phyloP scores from a whole-genome alignment of 176 grass and related monocot genomes.

The Eremochloa ophiuroides region DNA sequence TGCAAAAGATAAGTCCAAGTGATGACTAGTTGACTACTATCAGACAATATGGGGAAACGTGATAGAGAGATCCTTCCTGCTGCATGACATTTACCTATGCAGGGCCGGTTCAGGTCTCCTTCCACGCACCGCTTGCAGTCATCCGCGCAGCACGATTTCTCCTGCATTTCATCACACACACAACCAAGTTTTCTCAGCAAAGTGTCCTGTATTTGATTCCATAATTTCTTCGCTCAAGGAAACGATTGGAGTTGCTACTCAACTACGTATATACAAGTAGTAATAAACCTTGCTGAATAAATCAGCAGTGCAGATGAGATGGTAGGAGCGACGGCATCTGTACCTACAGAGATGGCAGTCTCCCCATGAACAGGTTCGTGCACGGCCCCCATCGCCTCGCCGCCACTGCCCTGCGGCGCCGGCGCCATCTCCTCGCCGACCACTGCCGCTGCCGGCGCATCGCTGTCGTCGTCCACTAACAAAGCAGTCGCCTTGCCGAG shows the following conservation, averaged over 20 bases:
- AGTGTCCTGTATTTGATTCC: background rate
- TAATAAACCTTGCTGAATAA: no score
- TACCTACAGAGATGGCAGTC: constrained; percentile 72
- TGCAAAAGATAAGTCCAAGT: constrained; percentile 18
- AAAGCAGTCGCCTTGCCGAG: background rate
- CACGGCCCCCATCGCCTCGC: constrained; percentile 50
- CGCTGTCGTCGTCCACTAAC: background rate
- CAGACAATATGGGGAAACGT: background rate
- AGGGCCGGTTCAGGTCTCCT: constrained; percentile 44
- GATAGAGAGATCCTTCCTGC: background rate
- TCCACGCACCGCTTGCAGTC: constrained; percentile 45
- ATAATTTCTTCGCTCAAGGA: background rate
- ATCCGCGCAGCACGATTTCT: constrained; percentile 60
- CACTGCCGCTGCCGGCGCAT: background rate
- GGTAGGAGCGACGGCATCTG: background rate
- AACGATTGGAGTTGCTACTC: background rate
- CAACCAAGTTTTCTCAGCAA: background rate
- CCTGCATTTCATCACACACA: constrained; percentile 36
- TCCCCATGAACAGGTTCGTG: constrained; percentile 50
- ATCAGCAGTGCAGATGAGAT: background rate
- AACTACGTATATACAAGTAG: background rate
- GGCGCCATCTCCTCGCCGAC: constrained; percentile 22
- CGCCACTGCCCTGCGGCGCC: constrained; percentile 28
- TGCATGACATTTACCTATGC: constrained; percentile 31
- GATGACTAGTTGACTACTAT: background rate